Base-by-base conservation (phyloP, 768 basidiomycete species). In the Macrolepiota fuliginosa region DNA sequence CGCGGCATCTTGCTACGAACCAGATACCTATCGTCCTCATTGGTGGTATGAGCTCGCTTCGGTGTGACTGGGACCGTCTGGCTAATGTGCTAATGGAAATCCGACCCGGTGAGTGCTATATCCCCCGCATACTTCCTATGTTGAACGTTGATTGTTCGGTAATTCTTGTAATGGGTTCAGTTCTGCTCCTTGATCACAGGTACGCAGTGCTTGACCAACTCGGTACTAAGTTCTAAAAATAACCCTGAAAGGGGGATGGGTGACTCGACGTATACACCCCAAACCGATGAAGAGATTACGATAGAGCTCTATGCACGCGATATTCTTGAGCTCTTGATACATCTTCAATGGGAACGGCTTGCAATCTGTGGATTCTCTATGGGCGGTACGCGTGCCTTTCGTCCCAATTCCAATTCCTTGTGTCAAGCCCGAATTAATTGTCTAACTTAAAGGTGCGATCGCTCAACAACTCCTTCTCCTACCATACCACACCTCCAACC, bases 281-380 rank as follows among this genome's bases (percentile, higher is more conserved):
- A 52, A 13, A 64, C 65, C 7, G 69, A 78, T 24, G 79, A 81
- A 58, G 65, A 70, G 5, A 66, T 82, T n/a, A 78, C 79, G 13
- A 75, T 82, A 25, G 79, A 81, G 61, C 66, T 74, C 47, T 70
- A 81, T 62, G 80, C 82, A 22, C 72, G 79, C 40, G 81, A 83
- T 62, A 67, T 83, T 35, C 66, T 76, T 10, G 68, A 66, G 39
- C 73, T 83, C 24, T 61, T 82, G 4, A 56, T 68, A 19, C 64
- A 67, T 54, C 59, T 83, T 15, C 65, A 70, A 19, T 82, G 80
- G 79, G 73, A 71, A 56, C 68, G 78, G 42, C 60, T 83, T 22
- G 71, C 77, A 1, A 64, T 83, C 11, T 79, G 80, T 58, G 81
- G 80, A 4, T 82, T 76, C 68, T 83, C 82, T 4, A 81, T 83